Evolutionary conservation across 2,329 filamentous ascomycete genomes (phyloP).

Genomic region (Fusarium pininemorale): DNA sequence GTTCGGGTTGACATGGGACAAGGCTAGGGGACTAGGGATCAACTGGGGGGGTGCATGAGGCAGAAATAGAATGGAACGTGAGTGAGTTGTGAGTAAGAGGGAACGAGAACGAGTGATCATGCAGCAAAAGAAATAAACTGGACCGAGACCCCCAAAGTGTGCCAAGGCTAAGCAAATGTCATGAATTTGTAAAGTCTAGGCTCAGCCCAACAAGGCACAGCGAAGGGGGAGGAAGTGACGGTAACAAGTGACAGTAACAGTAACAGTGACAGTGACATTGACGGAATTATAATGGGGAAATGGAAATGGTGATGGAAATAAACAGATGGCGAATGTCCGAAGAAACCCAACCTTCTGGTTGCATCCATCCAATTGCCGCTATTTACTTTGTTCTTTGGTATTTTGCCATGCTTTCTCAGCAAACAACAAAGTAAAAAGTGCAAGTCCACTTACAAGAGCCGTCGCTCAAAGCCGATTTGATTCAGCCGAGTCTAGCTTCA

Average conservation of each 20-base stretch:
- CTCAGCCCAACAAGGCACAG: slow-evolving; percentile 23
- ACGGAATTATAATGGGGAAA: neutral
- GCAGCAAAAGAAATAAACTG: slow-evolving; percentile 25
- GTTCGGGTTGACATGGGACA: slow-evolving; percentile 23
- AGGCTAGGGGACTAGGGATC: slow-evolving; percentile 2
- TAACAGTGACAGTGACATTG: neutral
- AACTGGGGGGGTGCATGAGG: slow-evolving; percentile 25
- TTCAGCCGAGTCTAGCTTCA: slow-evolving; percentile 3
- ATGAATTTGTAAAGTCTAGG: slow-evolving; percentile 23
- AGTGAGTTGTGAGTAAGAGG: slow-evolving; percentile 1
- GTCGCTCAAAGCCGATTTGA: slow-evolving; percentile 11
- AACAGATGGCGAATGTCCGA: slow-evolving; percentile 8
- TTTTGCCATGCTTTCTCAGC: slow-evolving; percentile 1
- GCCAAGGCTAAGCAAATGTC: slow-evolving; percentile 19
- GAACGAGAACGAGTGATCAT: slow-evolving; percentile 15
- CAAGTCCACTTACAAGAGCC: slow-evolving; percentile 22
- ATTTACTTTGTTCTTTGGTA: neutral
- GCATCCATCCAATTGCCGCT: neutral
- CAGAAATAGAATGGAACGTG: slow-evolving; percentile 28
- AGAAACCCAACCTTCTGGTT: slow-evolving; percentile 5
- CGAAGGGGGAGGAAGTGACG: neutral
- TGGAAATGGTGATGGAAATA: neutral
- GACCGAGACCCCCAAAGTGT: slow-evolving; percentile 17
- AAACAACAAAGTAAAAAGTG: neutral
- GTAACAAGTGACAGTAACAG: neutral